phyloP scores from a whole-genome alignment of 805 yeast species.

The Metschnikowia lochheadii region DNA sequence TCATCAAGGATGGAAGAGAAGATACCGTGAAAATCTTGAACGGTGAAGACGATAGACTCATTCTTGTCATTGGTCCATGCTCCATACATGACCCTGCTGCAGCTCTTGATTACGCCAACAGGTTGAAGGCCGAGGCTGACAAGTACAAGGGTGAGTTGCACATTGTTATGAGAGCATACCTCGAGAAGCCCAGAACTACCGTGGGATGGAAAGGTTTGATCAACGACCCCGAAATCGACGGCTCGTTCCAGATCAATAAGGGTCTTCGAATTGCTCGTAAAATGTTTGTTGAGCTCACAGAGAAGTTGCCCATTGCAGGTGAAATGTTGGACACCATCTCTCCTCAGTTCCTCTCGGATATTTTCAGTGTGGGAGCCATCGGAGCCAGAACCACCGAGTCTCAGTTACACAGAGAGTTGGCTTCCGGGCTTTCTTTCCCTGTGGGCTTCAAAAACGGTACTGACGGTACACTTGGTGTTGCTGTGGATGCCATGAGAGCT shows the following conservation, averaged over 20 bases:
- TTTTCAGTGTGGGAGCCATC: conserved; percentile 92
- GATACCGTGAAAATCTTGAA: conserved; percentile 71
- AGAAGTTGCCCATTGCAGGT: conserved; percentile 82
- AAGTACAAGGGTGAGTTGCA: conserved; percentile 74
- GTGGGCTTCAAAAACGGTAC: conserved; percentile 98
- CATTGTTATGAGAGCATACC: conserved; percentile 93
- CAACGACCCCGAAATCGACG: conserved; percentile 93
- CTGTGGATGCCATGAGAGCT: conserved; percentile 90
- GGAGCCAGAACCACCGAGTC: conserved; percentile 99
- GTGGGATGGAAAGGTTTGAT: conserved; percentile 99
- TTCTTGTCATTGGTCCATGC: conserved; percentile 94
- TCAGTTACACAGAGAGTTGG: conserved; percentile 94
- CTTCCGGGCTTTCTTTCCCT: conserved; percentile 98
- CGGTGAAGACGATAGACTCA: conserved; percentile 75
- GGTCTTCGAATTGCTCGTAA: conserved; percentile 86
- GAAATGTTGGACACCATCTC: conserved; percentile 98
- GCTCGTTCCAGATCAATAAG: conserved; percentile 89
- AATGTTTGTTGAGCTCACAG: conserved; percentile 77
- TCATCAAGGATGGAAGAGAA: conserved; percentile 73
- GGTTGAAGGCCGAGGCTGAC: conserved; percentile 61
- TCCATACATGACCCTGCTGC: conserved; percentile 89
- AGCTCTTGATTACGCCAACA: conserved; percentile 81
- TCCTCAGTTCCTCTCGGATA: conserved; percentile 90
- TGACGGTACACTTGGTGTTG: conserved; percentile 89
- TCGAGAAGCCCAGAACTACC: conserved; percentile 97